phyloP scores from a whole-genome alignment of 2,329 filamentous ascomycete species.

The Sporothrix phasma region DNA sequence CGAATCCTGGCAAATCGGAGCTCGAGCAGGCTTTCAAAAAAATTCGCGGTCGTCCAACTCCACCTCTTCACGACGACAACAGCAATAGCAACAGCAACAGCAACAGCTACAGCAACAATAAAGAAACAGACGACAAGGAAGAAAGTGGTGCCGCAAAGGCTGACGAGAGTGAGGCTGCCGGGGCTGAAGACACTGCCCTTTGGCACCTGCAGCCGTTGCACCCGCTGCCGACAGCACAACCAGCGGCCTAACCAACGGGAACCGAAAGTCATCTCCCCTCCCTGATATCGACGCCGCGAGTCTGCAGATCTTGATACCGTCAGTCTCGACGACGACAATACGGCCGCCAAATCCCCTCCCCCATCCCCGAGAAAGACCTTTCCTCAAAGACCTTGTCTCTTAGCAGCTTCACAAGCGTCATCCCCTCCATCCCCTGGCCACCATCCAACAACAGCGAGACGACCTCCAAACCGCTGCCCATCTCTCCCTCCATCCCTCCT shows the following conservation, averaged over 20 bases:
- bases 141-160: slow-evolving; percentile 16
- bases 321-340: slow-evolving; percentile 52
- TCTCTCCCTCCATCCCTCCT: slow-evolving; percentile 23
- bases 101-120: too few species aligned
- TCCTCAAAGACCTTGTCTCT: slow-evolving; percentile 48
- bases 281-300: slow-evolving; percentile 35
- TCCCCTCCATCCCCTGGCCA: slow-evolving; percentile 66
- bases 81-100: too few species aligned
- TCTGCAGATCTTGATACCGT: slow-evolving; percentile 46
- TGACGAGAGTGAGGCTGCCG: slow-evolving; percentile 20
- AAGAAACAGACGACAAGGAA: slow-evolving; percentile 28
- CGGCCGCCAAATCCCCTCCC: neutral
- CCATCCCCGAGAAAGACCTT: slow-evolving; percentile 9
- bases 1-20: slow-evolving; percentile 23
- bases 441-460: slow-evolving; percentile 38
- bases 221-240: neutral
- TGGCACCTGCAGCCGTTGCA: neutral
- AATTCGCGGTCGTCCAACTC: slow-evolving; percentile 11
- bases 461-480: slow-evolving; percentile 33
- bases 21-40: slow-evolving; percentile 21
- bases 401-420: slow-evolving; percentile 60
- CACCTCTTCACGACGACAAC: neutral
- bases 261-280: slow-evolving; percentile 29
- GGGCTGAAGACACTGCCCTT: slow-evolving; percentile 17
- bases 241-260: slow-evolving; percentile 9